Evolutionary conservation across 768 basidiomycete genomes (phyloP), one percentile per base, ranked within the genome.

Genomic region (Mrakia hoshinonis): DNA sequence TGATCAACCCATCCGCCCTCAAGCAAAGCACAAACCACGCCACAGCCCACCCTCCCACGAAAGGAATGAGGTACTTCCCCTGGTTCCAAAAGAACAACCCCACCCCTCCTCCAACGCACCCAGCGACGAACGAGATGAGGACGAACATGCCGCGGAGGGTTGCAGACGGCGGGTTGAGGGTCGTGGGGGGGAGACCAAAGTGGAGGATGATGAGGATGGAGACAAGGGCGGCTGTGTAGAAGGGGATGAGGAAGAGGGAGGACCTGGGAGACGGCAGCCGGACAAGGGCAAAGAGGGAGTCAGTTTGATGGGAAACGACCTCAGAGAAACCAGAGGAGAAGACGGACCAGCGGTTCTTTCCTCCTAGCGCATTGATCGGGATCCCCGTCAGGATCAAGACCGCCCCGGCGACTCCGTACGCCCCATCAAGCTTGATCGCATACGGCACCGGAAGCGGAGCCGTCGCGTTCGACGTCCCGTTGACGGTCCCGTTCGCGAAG

Each of bases 1-100:
- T 82, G 75, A 97, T 89, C 73, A 95, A 80, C 38, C 93, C 93
- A 7, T 91, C 91, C 74, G 87, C 81, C 70, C 84, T 84, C 81
- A 93, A 89, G 76, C 87, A 90, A 76, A 96, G 89, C 70, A 98
- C 82, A 86, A 89, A 95, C 75, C 92, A 84, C 34, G 84, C 92
- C 70, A 96, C 79, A 18, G 90, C 87, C 75, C 97, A 90, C 38
- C 95, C 95, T 43, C 89, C 90, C 83, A 88, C 81, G 1, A 83
- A 83, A 1, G 83, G 82, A n/a, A 85, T 82, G 15, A 38, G 34
- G 79, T 92, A 94, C 75, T 88, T 87, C 15, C 92, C 86, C 39
- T 85, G 88, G 77, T 92, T 89, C 89, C 89, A 95, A 79, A 94
- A 92, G 83, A 97, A 94, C 75, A 95, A 90, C 68, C 90, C 86